Percentiles rank a stretch among this genome's conserved stretches.
Conservation (phyloP, 2,329 filamentous ascomycete species). For the Tolypocladium guangdongense region DNA sequence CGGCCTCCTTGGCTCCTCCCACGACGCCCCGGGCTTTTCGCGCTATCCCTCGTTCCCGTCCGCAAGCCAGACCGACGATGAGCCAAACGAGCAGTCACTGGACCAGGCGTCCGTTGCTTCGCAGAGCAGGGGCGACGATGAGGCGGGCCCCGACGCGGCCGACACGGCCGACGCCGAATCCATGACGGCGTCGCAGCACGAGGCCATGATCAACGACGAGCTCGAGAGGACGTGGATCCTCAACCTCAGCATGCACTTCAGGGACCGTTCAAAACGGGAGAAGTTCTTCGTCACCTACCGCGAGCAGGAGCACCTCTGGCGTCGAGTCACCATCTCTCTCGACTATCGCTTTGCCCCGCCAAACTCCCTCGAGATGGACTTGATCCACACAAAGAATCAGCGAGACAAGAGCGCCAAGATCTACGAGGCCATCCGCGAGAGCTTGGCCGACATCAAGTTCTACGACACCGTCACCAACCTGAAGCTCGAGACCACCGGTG, state of each 20-base stretch:
- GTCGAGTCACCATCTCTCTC: slow-evolving; percentile 82
- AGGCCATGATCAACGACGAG: slow-evolving; percentile 63
- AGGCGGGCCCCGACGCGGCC: slow-evolving; percentile 14
- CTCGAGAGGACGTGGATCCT: slow-evolving; percentile 87
- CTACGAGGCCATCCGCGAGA: slow-evolving; percentile 89
- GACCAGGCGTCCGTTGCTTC: neutral
- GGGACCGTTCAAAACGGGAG: slow-evolving; percentile 82
- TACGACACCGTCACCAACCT: slow-evolving; percentile 94
- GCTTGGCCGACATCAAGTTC: slow-evolving; percentile 86
- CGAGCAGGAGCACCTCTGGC: slow-evolving; percentile 67
- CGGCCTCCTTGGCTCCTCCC: slow-evolving; percentile 24
- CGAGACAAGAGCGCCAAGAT: slow-evolving; percentile 88
- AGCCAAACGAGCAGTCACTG: neutral
- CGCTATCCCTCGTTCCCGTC: slow-evolving; percentile 9
- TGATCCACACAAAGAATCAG: slow-evolving; percentile 69
- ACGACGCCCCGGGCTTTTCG: slow-evolving; percentile 9
- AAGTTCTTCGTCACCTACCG: slow-evolving; percentile 98
- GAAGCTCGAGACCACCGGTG: slow-evolving; percentile 80
- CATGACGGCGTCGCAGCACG: slow-evolving; percentile 43
- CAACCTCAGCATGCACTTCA: slow-evolving; percentile 96
- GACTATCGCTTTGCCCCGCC: slow-evolving; percentile 77
- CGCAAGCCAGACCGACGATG: slow-evolving; percentile 7
- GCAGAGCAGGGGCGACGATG: slow-evolving; percentile 6
- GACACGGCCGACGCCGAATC: slow-evolving; percentile 30
- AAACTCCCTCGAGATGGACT: slow-evolving; percentile 76